Conservation (phyloP, 805 yeast genomes). For the Pichia cabralensis region DNA sequence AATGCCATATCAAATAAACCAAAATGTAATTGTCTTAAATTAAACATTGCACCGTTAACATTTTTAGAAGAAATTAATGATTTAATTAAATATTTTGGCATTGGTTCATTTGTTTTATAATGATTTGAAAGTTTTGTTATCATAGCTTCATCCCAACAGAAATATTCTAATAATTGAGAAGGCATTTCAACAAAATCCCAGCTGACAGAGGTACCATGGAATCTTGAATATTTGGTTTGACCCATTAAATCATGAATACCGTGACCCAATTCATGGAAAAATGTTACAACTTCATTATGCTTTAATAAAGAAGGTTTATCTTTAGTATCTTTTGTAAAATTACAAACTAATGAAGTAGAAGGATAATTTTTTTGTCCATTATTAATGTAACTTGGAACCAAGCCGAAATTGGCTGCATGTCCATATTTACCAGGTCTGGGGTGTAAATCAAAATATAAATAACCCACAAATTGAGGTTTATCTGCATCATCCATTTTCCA, state of each 20-base stretch:
- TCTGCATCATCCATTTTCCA: constrained; percentile 47
- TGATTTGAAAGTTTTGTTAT: constrained; percentile 54
- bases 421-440: constrained; percentile 84
- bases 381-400: constrained; percentile 48
- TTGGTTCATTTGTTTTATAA: constrained; percentile 43
- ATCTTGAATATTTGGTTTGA: constrained; percentile 50
- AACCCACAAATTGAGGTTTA: constrained; percentile 59
- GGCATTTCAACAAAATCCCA: constrained; percentile 91
- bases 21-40: constrained; percentile 69
- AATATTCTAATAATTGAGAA: constrained; percentile 79
- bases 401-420: constrained; percentile 78
- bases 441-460: constrained; percentile 71
- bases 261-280: constrained; percentile 86
- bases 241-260: constrained; percentile 77
- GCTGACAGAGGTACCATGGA: constrained; percentile 69
- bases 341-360: constrained; percentile 72
- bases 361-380: constrained; percentile 47
- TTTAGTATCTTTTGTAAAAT: constrained; percentile 65
- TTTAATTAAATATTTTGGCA: constrained; percentile 47
- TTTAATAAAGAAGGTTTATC: constrained; percentile 66
- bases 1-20: constrained; percentile 69
- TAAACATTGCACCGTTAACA: constrained; percentile 65
- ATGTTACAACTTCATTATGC: constrained; percentile 71
- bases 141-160: constrained; percentile 71
- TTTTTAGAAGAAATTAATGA: constrained; percentile 56